Base-by-base conservation (phyloP, 177 flowering plant species). In the Telopea speciosissima region DNA sequence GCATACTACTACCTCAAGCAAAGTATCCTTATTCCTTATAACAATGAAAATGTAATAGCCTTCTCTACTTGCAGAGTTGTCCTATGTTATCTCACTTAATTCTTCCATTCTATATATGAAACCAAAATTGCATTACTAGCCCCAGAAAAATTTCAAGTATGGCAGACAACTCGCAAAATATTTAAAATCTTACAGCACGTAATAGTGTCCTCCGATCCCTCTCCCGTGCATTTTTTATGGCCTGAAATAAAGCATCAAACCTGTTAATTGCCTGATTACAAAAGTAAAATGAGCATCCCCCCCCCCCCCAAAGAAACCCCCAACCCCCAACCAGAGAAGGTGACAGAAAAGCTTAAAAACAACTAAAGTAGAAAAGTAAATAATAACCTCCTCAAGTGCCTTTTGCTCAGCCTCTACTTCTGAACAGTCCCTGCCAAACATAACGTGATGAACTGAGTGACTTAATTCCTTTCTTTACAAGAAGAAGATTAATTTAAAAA, bases 391-490 rank as follows among this genome's bases (percentile, higher is more conserved):
- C 40, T 91, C 90, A 66, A 95, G 92, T 64, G 63, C 56, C 80
- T 89, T 92, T 71, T 88, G 82, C 87, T 95, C 99, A 22, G 89
- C 90, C 80, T 92, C 99, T 52, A 89, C 84, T 69, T 95, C 99
- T 8, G 81, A 63, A 45, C 62, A 16, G 62, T 95, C 96, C 75
- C 97, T 92, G 68, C 52, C 24, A 10, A 68, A 16, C 54, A 49
- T 1, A 49, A 49, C 54, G 5, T 12, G 54, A 49, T 12, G 19
- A 16, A 49, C 54, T 49, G 54, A 49, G 54, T 49, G 19, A 49
- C 54, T 11, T 13, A 49, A 49, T 12, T 49, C 19, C 54, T 12
- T 49, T 12, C 16, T 49, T 49, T 13, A 44, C 6, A 49, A 49
- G 54, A 13, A 49, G 54, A 49, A 12, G 54, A 49, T 5, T 28